Evolutionary conservation across 768 basidiomycete genomes (phyloP), one percentile per base, ranked within the genome.

Genomic region (Termitomyces sp.): DNA sequence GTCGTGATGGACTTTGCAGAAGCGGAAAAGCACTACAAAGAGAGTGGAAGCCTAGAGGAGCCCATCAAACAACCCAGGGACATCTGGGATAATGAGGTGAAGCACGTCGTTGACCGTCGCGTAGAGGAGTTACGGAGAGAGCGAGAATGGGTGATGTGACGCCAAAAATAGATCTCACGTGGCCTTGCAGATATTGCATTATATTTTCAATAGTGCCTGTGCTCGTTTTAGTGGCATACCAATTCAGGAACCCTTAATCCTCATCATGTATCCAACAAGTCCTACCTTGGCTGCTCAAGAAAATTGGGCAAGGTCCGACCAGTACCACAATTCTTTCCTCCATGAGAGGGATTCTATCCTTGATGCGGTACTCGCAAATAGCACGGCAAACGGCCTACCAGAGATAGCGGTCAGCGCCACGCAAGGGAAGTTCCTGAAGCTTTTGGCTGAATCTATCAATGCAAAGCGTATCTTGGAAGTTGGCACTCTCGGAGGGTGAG

Each of bases 1-100:
- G 91, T 95, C 12, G 86, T 94, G 3, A 85, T 98, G 73, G 91
- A 93, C 57, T 70, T 78, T 55, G 77, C 75, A 51, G 92, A 97
- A 55, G 90, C 85, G 0, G 85, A 86, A 66, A 79, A 75, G 57
- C 93, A 94, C 68, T 67, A 77, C 38, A 72, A 69, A 56, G 76
- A 77, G 38, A 83, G 81, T 45, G 75, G 71, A 54, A 65, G 62
- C 32, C 44, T 58, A 10, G 66, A 66, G 20, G 72, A 65, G 8
- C 63, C 67, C 20, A 60, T 65, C 14, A 66, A 67, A 38, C 68
- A 59, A 22, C 82, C 85, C 0, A 77, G 73, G 57, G 81, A 82
- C 52, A 75, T 92, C 7, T 94, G 92, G 92, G 92, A 90, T 2
- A 66, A 73, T 16, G 84, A 86, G 47, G 82, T 82, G 16, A 77